Evolutionary conservation across 768 basidiomycete species (phyloP), one percentile per base, ranked within the genome.

Genomic region (Austroboletus eburneus): DNA sequence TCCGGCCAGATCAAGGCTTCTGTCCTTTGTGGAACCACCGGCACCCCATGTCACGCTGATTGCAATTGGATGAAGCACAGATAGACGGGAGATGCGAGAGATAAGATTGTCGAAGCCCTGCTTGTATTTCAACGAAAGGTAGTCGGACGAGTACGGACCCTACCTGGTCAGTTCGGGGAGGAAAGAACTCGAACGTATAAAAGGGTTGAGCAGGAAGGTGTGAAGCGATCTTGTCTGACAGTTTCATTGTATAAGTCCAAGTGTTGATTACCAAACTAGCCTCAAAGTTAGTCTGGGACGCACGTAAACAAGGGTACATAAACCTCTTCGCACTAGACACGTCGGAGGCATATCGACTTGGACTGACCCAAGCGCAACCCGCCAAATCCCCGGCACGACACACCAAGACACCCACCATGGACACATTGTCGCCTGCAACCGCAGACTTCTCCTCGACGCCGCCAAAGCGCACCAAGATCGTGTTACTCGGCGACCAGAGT

Each of bases 21-120:
- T 77, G 27, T 93, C 88, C 56, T 80, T 91, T 0, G 95, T 98
- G 7, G 83, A 81, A 2, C 96, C 95, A 9, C 96, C 95, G 0
- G 96, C 95, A 36, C 96, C 96, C 96, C 96, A 98, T 58, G 96
- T 98, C 18, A 98, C 78, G 58, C 85, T 93, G 48, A 98, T 77
- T 20, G 88, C 93, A 6, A 93, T 73, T 6, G 93, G 92, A 29
- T 81, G 70, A 13, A 98, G 73, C 6, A 71, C 58, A n/a, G 85
- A 74, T 47, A 98, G 74, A 40, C 96, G 80, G 23, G 84, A 79
- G 54, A 98, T 90, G 37, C 96, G 89, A 41, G 89, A 74, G 50
- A 92, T 72, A 20, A 99, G 75, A 64, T 99, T 99, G 59, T 88
- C 83, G 58, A 96, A 89, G 41, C 95, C 95, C 83, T 94, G 66